Conservation (phyloP, 2,329 filamentous ascomycete species). For the Aaosphaeria arxii region DNA sequence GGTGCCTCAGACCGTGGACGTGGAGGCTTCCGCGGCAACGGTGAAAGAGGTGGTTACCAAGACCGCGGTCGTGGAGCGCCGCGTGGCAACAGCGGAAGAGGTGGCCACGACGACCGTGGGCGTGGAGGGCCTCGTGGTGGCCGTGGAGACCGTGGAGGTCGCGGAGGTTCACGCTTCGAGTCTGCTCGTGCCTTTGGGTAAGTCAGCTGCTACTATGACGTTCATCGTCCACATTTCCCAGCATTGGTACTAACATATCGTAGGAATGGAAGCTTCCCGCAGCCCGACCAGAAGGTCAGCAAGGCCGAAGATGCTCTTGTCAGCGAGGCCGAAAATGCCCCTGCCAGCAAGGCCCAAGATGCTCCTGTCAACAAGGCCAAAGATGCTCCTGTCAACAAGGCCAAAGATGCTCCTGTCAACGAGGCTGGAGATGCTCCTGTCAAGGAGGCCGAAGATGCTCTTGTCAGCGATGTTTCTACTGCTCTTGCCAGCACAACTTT, state of each 20-base stretch:
- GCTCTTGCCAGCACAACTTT: constrained; percentile 20
- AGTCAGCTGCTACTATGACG: constrained; percentile 1
- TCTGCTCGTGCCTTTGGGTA: constrained; percentile 19
- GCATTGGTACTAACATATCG: constrained; percentile 16
- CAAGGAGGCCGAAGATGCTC: constrained; percentile 25
- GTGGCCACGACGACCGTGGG: constrained; percentile 4
- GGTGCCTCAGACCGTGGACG: background rate
- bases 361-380: constrained; percentile 23
- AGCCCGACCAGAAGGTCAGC: constrained; percentile 26
- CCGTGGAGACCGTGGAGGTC: constrained; percentile 5
- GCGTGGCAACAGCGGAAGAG: constrained; percentile 21
- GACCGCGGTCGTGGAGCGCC: constrained; percentile 11
- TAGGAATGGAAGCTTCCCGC: constrained; percentile 1
- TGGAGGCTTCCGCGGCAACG: constrained; percentile 10
- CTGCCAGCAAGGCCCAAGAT: constrained; percentile 32
- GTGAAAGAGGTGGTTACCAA: constrained; percentile 6
- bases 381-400: constrained; percentile 13
- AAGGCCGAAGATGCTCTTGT: constrained; percentile 30
- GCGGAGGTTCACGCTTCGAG: background rate
- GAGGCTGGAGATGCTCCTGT: constrained; percentile 28
- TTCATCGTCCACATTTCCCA: background rate
- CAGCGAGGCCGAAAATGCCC: constrained; percentile 10
- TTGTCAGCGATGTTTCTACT: constrained; percentile 27
- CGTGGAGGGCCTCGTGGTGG: constrained; percentile 6
- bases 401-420: constrained; percentile 32